Conservation (phyloP, 2,329 filamentous ascomycete genomes). For the Lasiodiplodia theobromae region DNA sequence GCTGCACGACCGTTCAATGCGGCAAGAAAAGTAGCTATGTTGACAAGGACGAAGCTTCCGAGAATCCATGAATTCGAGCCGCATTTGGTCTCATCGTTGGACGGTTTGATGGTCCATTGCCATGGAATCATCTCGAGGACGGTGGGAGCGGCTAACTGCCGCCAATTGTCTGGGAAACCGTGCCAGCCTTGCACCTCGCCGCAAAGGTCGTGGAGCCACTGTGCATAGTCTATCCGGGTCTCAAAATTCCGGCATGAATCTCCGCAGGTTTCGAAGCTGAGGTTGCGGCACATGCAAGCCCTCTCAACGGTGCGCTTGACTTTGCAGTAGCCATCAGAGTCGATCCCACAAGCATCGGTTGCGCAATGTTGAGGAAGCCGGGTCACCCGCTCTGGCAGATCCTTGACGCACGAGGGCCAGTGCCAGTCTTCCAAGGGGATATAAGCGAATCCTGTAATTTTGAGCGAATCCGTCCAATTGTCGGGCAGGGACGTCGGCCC, state of each 20-base stretch:
- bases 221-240: slow-evolving; percentile 41
- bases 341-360: slow-evolving; percentile 42
- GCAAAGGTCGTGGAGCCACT: slow-evolving; percentile 44
- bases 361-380: slow-evolving; percentile 38
- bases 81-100: slow-evolving; percentile 32
- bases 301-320: slow-evolving; percentile 39
- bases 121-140: slow-evolving; percentile 43
- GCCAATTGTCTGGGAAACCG: slow-evolving; percentile 42
- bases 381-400: slow-evolving; percentile 37
- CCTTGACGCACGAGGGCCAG: slow-evolving; percentile 38
- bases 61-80: slow-evolving; percentile 38
- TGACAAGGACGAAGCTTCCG: slow-evolving; percentile 37
- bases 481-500: slow-evolving; percentile 36
- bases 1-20: slow-evolving; percentile 30
- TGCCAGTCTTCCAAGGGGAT: slow-evolving; percentile 41
- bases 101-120: slow-evolving; percentile 39
- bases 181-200: slow-evolving; percentile 40
- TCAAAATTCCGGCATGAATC: slow-evolving; percentile 43
- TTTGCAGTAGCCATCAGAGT: slow-evolving; percentile 42
- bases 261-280: slow-evolving; percentile 40
- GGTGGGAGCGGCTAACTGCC: slow-evolving; percentile 35
- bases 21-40: slow-evolving; percentile 35
- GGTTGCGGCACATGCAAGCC: slow-evolving; percentile 40
- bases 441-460: slow-evolving; percentile 38
- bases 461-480: slow-evolving; percentile 40